Evolutionary conservation across 352 stramenopile genomes (phyloP).

Genomic region (Globisporangium takayamanum): DNA sequence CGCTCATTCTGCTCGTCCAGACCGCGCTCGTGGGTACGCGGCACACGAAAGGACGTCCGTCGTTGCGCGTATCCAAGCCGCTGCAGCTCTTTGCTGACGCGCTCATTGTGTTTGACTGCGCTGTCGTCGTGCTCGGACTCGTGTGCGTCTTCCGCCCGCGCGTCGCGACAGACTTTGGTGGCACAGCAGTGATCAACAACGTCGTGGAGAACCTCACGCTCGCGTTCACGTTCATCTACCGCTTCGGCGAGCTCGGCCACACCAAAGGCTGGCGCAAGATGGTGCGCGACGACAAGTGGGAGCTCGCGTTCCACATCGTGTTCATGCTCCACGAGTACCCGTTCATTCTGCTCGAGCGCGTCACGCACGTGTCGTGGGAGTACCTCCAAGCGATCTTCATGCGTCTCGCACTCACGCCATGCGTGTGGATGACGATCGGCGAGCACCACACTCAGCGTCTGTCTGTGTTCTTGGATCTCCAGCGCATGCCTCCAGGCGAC

Average conservation of each 20-base stretch:
- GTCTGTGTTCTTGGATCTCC: background rate
- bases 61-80: background rate
- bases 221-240: constrained; percentile 28
- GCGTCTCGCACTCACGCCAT: constrained; percentile 21
- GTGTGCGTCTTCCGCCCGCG: constrained; percentile 15
- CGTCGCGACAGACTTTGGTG: constrained; percentile 4
- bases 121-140: constrained; percentile 13
- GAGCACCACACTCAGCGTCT: constrained; percentile 18
- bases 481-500: too few species aligned
- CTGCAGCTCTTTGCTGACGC: constrained; percentile 18
- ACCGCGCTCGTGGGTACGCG: constrained; percentile 12
- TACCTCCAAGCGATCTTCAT: constrained; percentile 27
- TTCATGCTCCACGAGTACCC: constrained; percentile 30
- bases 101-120: constrained; percentile 21
- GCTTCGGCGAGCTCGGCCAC: constrained; percentile 14
- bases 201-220: constrained; percentile 20
- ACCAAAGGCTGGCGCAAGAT: constrained; percentile 11
- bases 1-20: constrained; percentile 26
- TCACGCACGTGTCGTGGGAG: constrained; percentile 20
- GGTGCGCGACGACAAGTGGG: constrained; percentile 21
- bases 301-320: constrained; percentile 24
- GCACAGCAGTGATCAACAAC: constrained; percentile 17
- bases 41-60: background rate
- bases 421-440: constrained; percentile 33
- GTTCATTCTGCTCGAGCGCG: constrained; percentile 22